A percentile compares a stretch with the other conserved stretches of the same genome.
These are phyloP conservation scores for Debaryomyces sp. DNA, from an alignment of 1,139 yeast species.

Conservation along the genomic window DNA sequence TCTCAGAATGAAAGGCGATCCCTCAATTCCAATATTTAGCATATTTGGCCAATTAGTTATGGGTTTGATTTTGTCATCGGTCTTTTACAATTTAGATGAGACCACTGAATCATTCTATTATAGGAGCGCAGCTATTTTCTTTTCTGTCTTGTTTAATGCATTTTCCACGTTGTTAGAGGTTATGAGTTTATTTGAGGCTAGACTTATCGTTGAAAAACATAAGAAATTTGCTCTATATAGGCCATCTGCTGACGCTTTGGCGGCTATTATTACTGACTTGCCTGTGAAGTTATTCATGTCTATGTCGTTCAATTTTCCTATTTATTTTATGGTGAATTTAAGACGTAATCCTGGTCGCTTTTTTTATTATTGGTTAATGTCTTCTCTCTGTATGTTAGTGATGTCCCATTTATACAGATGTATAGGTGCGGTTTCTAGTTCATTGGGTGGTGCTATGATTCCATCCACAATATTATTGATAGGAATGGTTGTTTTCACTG, in stretches of 20 bases:
- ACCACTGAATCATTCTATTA: conserved; percentile 55
- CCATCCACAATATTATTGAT: conserved; percentile 68
- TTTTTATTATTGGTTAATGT: conserved; percentile 64
- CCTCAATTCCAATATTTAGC: conserved; percentile 61
- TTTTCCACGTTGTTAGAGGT: conserved; percentile 68
- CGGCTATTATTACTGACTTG: conserved; percentile 66
- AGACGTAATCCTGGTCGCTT: conserved; percentile 68
- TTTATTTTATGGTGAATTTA: conserved; percentile 70
- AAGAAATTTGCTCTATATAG: conserved; percentile 73
- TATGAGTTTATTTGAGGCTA: conserved; percentile 52
- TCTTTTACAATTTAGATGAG: conserved; percentile 62
- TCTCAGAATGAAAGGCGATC: conserved; percentile 66
- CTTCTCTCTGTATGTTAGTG: conserved; percentile 54
- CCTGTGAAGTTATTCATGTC: conserved; percentile 63
- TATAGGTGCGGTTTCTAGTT: conserved; percentile 63
- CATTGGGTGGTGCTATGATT: conserved; percentile 70
- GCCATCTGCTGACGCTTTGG: conserved; percentile 77
- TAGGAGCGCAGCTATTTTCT: conserved; percentile 75
- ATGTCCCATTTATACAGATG: conserved; percentile 77
- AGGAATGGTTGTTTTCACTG: conserved; percentile 70
- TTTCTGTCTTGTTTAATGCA: conserved; percentile 64
- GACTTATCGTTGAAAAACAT: conserved; percentile 81
- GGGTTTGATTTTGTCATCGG: conserved; percentile 74
- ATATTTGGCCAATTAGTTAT: conserved; percentile 68
- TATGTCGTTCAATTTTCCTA: conserved; percentile 59